Evolutionary conservation across 2,329 filamentous ascomycete species (phyloP), one percentile per base, ranked within the genome.

Genomic region (Ophiosphaerella herpotricha): DNA sequence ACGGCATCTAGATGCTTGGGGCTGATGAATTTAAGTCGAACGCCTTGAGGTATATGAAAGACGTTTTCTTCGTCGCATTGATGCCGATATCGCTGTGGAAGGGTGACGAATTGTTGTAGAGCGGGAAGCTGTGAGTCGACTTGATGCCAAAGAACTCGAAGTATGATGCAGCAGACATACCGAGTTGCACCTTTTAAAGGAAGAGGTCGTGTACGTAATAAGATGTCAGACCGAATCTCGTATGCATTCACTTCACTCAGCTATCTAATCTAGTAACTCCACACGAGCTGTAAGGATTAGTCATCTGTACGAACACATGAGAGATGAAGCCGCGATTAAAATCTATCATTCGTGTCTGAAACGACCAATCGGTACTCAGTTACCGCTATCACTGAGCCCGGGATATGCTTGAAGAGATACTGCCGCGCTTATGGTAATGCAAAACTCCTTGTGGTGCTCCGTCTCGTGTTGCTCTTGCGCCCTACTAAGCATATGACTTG

Each of bases 401-500:
- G 12, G 33, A 26, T 14, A 18, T 33, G 26, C 36, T 7, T 26
- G 11, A 18, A n/a, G n/a, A 16, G 8, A 23, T 5, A 6, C 24
- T 18, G n/a, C 13, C 29, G 11, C 21, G 16, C 18, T 37, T 12
- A 23, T 42, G 24, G 42, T 45, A 26, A 38, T 36, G 34, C 41
- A 43, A 38, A 26, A 31, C 13, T 24, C 16, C 39, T 18, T 24
- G 26, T 26, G 14, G n/a, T 32, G 18, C 33, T 39, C 6, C 2
- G 7, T 29, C n/a, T 23, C 24, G 24, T 49, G 44, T 43, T 29
- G 14, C 11, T 14, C 23, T 18, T n/a, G 23, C 43, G 18, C 18
- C 18, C 4, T 21, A 21, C 37, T 62, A 69, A 36, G 66, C 50
- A 38, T 74, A 75, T 12, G 69, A 54, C 5, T 39, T 35, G 3